Evolutionary conservation across 179 eudicot species (phyloP).

Genomic region (Patellifolia procumbens): DNA sequence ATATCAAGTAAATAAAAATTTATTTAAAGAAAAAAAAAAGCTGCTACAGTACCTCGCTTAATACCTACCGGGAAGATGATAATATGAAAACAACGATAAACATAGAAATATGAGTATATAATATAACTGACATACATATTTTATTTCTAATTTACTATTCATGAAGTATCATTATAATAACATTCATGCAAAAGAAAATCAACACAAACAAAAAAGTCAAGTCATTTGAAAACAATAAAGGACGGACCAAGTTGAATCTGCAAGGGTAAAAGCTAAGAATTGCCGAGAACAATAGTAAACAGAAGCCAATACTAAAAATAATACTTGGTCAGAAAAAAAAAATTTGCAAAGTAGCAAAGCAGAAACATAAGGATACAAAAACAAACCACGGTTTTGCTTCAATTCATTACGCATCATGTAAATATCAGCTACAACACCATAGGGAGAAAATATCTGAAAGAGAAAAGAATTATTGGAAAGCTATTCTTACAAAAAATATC

Average conservation of each 20-base stretch:
- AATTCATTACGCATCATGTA: conserved; percentile 86
- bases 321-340: background rate
- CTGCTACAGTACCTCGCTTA: background rate
- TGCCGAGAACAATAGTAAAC: conserved; percentile 3
- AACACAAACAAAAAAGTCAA: too few relatives aligned
- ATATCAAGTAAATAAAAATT: background rate
- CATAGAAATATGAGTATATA: background rate
- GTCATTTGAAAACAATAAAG: too few relatives aligned
- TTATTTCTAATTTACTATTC: too few relatives aligned
- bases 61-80: too few relatives aligned
- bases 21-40: background rate
- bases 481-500: conserved; percentile 3
- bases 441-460: conserved; percentile 74
- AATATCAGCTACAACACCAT: conserved; percentile 85
- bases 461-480: background rate
- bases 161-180: background rate
- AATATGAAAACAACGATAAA: conserved; percentile 5
- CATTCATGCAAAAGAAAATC: too few relatives aligned
- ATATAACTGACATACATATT: background rate
- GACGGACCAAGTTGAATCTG: background rate
- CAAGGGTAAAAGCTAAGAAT: background rate
- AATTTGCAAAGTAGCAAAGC: background rate
- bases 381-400: conserved; percentile 92
- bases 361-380: conserved; percentile 9
- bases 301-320: background rate